Evolutionary conservation across 169 alveolate species (phyloP), one percentile per base, ranked within the genome.

Genomic region (Miamiensis avidus): DNA sequence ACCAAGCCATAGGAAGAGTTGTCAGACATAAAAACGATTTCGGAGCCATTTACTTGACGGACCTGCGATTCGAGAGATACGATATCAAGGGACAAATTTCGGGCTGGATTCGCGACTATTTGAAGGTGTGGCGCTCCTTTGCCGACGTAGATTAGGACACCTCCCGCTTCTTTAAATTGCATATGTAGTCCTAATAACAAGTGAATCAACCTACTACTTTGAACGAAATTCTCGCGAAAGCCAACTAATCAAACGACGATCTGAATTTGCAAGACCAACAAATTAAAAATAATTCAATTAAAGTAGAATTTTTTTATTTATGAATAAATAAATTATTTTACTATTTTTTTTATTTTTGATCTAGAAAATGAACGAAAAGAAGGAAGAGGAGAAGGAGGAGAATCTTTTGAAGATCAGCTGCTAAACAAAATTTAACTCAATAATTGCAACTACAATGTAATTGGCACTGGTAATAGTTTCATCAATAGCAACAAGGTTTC

Each of bases 1-100:
- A 98, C 92, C 99, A 98, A 89, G 98, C 99, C 1, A 91, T 98
- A 29, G 99, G 99, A 30, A 95, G 99, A 87, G 98, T 98, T 31
- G 97, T 98, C 31, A 93, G 99, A 81, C 99, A 98, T 92, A 93
- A 88, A 75, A 84, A 96, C 81, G 99, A 98, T 88, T 98, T 97
- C 87, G 99, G 99, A 34, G 90, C 94, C 29, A 94, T 98, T 49
- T 83, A 97, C 32, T 93, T 98, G 73, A 91, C 97, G 31, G 99
- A 98, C 89, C 91, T 93, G 81, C 92, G 99, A 76, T 98, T 92
- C 91, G 84, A 89, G 31, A 83, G 89, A 34, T 77, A 88, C 76
- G 91, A 94, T 34, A 90, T 97, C 34, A 89, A 89, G 69, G 89
- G 84, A 29, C 85, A 94, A 32, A 92, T 97, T 78, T 95, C 99